phyloP scores from a whole-genome alignment of 768 basidiomycete genomes.

The Erythrobasidium yunnanense region DNA sequence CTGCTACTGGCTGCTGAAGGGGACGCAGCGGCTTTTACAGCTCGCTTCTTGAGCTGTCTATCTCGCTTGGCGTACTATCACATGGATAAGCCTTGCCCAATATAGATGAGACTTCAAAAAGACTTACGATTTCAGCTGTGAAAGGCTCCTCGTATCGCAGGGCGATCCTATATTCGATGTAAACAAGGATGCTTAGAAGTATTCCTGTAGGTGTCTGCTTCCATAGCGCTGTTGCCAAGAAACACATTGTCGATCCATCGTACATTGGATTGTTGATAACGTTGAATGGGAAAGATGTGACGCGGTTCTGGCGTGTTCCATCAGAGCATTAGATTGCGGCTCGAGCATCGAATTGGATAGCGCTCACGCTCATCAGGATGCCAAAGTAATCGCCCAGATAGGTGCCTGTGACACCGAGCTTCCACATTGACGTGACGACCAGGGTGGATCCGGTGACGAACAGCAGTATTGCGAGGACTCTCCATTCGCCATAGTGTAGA shows the following conservation, averaged over 20 bases:
- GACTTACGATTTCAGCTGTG: conserved; percentile 40
- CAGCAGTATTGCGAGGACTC: conserved; percentile 51
- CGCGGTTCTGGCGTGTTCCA: conserved; percentile 44
- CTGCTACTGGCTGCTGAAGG: too few species aligned
- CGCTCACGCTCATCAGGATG: conserved; percentile 55
- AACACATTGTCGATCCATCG: conserved; percentile 83
- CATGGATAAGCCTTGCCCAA: background rate
- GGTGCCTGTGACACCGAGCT: conserved; percentile 83
- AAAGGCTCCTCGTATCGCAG: conserved; percentile 68
- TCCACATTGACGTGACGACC: conserved; percentile 77
- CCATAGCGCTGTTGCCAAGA: conserved; percentile 76
- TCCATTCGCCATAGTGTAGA: conserved; percentile 57
- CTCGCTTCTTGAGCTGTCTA: background rate
- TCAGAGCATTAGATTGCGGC: too few species aligned
- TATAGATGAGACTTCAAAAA: conserved; percentile 42
- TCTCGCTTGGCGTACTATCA: background rate
- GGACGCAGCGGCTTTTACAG: background rate
- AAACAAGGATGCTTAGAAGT: conserved; percentile 66
- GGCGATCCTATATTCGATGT: conserved; percentile 71
- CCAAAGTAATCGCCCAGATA: conserved; percentile 55
- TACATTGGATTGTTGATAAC: conserved; percentile 91
- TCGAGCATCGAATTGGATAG: too few species aligned
- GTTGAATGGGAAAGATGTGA: conserved; percentile 96
- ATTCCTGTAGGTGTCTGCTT: conserved; percentile 76
- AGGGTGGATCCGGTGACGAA: conserved; percentile 69